These are phyloP conservation scores for Tetrastigma voinierianum DNA, from an alignment of 164 flowering plant genomes.

Conservation along the genomic window DNA sequence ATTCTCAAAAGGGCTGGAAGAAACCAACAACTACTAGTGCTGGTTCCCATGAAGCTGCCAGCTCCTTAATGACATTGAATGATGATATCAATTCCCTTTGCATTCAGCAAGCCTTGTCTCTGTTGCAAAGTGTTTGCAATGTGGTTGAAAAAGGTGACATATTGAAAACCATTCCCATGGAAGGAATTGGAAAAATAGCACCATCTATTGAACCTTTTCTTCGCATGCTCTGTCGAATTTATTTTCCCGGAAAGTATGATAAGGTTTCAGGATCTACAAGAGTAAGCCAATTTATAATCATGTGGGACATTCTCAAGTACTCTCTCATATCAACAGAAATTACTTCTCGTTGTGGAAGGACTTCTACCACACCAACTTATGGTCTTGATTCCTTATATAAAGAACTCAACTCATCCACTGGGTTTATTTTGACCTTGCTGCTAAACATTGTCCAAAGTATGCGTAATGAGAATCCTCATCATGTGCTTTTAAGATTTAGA, in stretches of 20 bases:
- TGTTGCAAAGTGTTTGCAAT: slow-evolving; percentile 55
- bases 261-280: slow-evolving; percentile 37
- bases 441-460: slow-evolving; percentile 50
- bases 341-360: slow-evolving; percentile 63
- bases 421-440: slow-evolving; percentile 59
- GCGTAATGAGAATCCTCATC: slow-evolving; percentile 44
- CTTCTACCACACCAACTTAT: slow-evolving; percentile 34
- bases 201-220: slow-evolving; percentile 48
- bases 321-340: slow-evolving; percentile 83
- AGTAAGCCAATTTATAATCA: slow-evolving; percentile 52
- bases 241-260: slow-evolving; percentile 52
- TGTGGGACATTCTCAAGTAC: slow-evolving; percentile 91
- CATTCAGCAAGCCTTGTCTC: slow-evolving; percentile 51
- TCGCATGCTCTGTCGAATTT: slow-evolving; percentile 54
- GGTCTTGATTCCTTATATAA: slow-evolving; percentile 48
- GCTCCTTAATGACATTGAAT: slow-evolving; percentile 19
- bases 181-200: slow-evolving; percentile 21
- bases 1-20: slow-evolving; percentile 24
- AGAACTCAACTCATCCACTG: slow-evolving; percentile 66
- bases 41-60: slow-evolving; percentile 15
- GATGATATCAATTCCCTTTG: slow-evolving; percentile 21
- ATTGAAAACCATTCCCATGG: slow-evolving; percentile 33
- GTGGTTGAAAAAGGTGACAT: slow-evolving; percentile 39
- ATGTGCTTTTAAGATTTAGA: slow-evolving; percentile 66
- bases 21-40: slow-evolving; percentile 13